Evolutionary conservation across 148 eudicot species (phyloP), one percentile per base, ranked within the genome.

Genomic region (Spergularia marina): DNA sequence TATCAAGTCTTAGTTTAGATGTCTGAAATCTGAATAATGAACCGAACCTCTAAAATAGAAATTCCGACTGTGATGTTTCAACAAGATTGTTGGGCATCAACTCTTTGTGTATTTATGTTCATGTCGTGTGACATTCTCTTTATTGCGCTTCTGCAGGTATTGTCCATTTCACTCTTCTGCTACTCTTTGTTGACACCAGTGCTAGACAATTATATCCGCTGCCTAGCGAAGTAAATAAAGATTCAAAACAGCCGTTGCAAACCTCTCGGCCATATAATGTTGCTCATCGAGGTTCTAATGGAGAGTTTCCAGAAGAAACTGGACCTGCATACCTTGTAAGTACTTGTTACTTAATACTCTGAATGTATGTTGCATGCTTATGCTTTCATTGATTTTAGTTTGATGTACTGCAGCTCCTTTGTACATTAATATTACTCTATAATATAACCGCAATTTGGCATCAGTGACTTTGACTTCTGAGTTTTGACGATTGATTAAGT

Each of bases 271-370:
- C 97, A 11, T 95, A 79, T 79, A 95, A 95, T 74, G 61, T 95
- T 82, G 99, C 99, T 47, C 99, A 92, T 74, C 87, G 99, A 74
- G 99, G 99, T 72, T 86, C 99, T 58, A 95, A 95, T 85, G 99
- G 99, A 68, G 99, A 95, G 82, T 49, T 89, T 73, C 99, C 99
- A 36, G 99, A 95, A 84, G 99, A 92, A 86, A 89, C 96, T 71
- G 84, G 88, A 75, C 82, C 92, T 68, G 97, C 99, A 54, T 95
- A 95, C 78, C 70, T 83, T 89, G 98, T 95, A 83, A 65, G 73
- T 57, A 23, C 74, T 13, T 49, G 7, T 34, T 77, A 54, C 55
- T 41, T 54, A 7, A 25, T 13, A 53, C 53, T 68, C 23, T n/a
- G 52, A 66, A 2, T 25, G 25, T 34, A 65, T 7, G 36, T 25